Conservation (phyloP, 2,329 filamentous ascomycete genomes). For the Alternaria sp. region DNA sequence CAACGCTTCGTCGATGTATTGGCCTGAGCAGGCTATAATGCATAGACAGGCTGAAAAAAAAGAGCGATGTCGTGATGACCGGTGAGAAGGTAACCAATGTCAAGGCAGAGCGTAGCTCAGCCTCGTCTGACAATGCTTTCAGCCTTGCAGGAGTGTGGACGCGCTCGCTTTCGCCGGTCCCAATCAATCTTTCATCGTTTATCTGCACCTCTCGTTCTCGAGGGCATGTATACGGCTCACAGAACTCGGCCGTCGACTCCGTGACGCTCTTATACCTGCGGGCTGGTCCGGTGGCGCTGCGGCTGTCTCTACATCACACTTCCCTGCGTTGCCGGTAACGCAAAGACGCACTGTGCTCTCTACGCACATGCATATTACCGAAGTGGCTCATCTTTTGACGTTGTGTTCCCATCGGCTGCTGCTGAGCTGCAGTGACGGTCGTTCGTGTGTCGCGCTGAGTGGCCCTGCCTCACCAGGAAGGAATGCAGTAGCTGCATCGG, state of each 20-base stretch:
- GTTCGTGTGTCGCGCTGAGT: slow-evolving; percentile 25
- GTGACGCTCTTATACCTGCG: slow-evolving; percentile 9
- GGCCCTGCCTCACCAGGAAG: slow-evolving; percentile 17
- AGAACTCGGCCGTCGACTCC: not conserved
- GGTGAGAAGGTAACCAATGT: slow-evolving; percentile 21
- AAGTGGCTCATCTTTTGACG: not conserved
- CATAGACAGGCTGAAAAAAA: slow-evolving; percentile 1
- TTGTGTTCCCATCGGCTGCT: slow-evolving; percentile 12
- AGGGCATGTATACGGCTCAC: not conserved
- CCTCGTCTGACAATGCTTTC: slow-evolving; percentile 14
- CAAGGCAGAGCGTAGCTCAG: slow-evolving; percentile 13
- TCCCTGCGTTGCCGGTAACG: not conserved
- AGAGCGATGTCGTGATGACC: slow-evolving; percentile 13
- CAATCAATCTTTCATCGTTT: not conserved
- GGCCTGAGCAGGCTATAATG: slow-evolving; percentile 3
- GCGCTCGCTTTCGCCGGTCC: slow-evolving; percentile 3
- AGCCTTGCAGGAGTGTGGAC: slow-evolving; percentile 17
- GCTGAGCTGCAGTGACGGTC: slow-evolving; percentile 20
- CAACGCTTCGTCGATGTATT: slow-evolving; percentile 9
- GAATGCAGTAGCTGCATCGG: slow-evolving; percentile 9
- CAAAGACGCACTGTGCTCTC: slow-evolving; percentile 1
- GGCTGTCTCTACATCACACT: not conserved
- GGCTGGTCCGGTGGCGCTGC: slow-evolving; percentile 1
- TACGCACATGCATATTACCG: slow-evolving; percentile 10
- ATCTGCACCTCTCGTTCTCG: not conserved